phyloP scores from a whole-genome alignment of 1,284 basidiomycete genomes.

The Fomitopsis betulina region DNA sequence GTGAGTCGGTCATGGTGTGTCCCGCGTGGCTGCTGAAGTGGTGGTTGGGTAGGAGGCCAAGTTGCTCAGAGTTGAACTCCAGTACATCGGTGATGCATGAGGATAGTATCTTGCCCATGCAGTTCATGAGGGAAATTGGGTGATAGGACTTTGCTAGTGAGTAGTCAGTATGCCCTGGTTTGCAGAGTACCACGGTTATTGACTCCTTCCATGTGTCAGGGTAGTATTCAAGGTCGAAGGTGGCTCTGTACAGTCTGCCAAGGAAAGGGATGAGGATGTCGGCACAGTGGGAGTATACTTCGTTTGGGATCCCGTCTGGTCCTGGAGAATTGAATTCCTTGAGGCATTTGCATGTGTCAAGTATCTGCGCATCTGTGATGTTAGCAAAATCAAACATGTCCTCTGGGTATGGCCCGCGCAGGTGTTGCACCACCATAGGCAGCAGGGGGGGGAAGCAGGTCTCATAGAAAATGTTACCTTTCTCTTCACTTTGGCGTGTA shows the following conservation, averaged over 20 bases:
- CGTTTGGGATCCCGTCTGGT: conserved; percentile 26
- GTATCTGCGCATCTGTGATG: conserved; percentile 22
- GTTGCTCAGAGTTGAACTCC: not conserved
- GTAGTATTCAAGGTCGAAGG: conserved; percentile 24
- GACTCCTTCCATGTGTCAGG: conserved; percentile 28
- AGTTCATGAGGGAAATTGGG: conserved; percentile 37
- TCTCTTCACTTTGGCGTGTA: too few species aligned
- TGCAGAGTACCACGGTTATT: conserved; percentile 31
- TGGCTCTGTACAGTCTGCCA: conserved; percentile 25
- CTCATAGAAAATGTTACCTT: too few species aligned
- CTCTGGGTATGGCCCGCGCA: conserved; percentile 15
- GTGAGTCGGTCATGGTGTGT: conserved; percentile 32
- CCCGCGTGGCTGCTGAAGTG: conserved; percentile 34
- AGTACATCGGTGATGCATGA: conserved; percentile 21
- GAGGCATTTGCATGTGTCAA: conserved; percentile 6
- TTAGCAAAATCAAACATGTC: conserved; percentile 14
- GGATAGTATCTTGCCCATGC: conserved; percentile 32
- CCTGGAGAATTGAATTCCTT: conserved; percentile 10
- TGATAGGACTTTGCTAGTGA: too few species aligned
- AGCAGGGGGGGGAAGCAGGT: conserved; percentile 28
- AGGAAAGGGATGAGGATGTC: conserved; percentile 25
- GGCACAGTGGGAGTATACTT: conserved; percentile 23
- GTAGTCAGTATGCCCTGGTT: conserved; percentile 35
- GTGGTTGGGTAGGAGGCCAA: too few species aligned
- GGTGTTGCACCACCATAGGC: conserved; percentile 4